Base-by-base conservation (phyloP, 228 moss, liverwort and hornwort species). In the Sphagnum fallax region DNA sequence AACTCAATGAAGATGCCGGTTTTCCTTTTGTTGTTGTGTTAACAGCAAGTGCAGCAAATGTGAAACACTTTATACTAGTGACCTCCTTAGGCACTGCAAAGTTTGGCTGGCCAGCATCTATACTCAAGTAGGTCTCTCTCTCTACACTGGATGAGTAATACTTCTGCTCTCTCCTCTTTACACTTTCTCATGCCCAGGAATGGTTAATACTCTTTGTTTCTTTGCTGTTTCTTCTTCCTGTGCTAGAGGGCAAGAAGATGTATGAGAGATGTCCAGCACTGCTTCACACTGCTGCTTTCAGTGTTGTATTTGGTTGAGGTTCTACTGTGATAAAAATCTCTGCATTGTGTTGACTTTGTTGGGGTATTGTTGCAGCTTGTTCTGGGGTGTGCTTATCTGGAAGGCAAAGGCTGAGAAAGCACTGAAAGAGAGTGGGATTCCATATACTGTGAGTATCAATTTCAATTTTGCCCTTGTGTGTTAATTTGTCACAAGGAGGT, bases 341-440 rank as follows among this genome's bases (percentile, higher is more conserved):
- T 9, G 16, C 32, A 52, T 52, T 52, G 48, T 60, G 15, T 60
- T 15, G 32, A 55, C 63, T 16, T 8, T 57, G 4, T 69, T 0
- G 57, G 16, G 48, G 16, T 60, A 10, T 70, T 53, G 7, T 61
- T 76, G 73, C 79, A 95, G 92, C 82, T 83, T 95, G 74, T 92
- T 92, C 80, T 95, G 95, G 95, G 95, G 95, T 71, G 95, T 95
- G 71, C 71, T 95, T 5, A 50, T 83, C 67, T 95, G 95, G 95
- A 95, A 95, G 87, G 92, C 90, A 6, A 91, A 92, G 76, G 92
- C 92, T 9, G 94, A 95, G 75, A 82, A 88, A 70, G 87, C 90
- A 6, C 88, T 95, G 63, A 52, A 81, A 72, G 66, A 79, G 67
- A 92, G 94, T 71, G 87, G 88, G 48, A 78, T 95, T 67, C 76